A percentile compares a stretch with the other conserved stretches of the same genome.
phyloP scores from a whole-genome alignment of 139 green algal genomes.

The Asterochloris erici region DNA sequence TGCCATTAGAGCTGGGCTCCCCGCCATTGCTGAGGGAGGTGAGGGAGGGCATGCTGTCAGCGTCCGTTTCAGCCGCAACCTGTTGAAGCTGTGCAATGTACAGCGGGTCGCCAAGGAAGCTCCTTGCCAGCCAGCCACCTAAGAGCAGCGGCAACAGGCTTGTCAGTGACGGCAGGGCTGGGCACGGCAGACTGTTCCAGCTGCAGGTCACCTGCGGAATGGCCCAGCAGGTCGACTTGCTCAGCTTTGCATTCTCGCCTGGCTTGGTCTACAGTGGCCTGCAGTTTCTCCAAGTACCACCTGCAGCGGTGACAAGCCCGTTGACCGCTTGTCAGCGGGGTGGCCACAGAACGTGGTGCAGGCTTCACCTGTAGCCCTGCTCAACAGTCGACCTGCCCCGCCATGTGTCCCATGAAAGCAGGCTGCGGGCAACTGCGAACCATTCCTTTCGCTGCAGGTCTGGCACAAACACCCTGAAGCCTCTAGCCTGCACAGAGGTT shows the following conservation, averaged over 20 bases:
- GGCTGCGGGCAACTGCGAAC: constrained; percentile 33
- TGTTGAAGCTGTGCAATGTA: constrained; percentile 13
- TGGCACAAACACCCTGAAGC: constrained; percentile 22
- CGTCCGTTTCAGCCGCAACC: too few relatives aligned
- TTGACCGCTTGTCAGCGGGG: too few relatives aligned
- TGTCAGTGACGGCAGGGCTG: too few relatives aligned
- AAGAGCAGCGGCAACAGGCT: too few relatives aligned
- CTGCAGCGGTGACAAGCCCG: constrained; percentile 26
- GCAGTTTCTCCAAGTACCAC: constrained; percentile 63
- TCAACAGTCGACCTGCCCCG: constrained; percentile 34
- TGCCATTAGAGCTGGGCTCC: too few relatives aligned
- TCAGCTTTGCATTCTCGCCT: constrained; percentile 24
- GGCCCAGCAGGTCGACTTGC: constrained; percentile 53
- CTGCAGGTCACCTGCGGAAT: constrained; percentile 44
- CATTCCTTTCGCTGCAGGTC: constrained; percentile 25
- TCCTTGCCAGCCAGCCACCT: constrained; percentile 59
- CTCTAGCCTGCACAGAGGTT: constrained; percentile 11
- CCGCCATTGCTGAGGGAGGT: too few relatives aligned
- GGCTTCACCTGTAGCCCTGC: constrained; percentile 34
- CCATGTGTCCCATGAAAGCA: constrained; percentile 57
- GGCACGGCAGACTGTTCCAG: too few relatives aligned
- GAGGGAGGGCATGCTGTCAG: too few relatives aligned
- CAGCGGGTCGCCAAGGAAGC: constrained; percentile 42
- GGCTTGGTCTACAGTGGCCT: constrained; percentile 43
- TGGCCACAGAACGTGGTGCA: too few relatives aligned